Conservation (phyloP, 2,329 filamentous ascomycete species). For the Triangularia verruculosa region DNA sequence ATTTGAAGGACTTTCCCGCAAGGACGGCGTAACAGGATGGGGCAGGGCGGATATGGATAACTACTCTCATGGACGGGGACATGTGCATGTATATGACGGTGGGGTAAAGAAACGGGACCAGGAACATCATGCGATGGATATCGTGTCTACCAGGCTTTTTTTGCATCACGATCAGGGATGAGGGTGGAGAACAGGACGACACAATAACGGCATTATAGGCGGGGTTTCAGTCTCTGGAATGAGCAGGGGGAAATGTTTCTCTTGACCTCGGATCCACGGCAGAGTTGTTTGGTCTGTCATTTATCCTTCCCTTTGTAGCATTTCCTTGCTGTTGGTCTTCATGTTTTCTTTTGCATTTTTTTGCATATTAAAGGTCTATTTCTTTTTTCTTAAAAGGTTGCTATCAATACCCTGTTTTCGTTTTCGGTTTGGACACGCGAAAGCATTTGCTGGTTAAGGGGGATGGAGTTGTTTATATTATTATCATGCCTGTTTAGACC, state of each 20-base stretch:
- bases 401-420: constrained; percentile 5
- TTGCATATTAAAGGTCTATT: background rate
- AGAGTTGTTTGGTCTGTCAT: background rate
- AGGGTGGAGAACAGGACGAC: background rate
- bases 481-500: background rate
- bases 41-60: background rate
- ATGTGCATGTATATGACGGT: background rate
- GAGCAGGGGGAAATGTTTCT: background rate
- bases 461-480: background rate
- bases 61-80: background rate
- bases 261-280: background rate
- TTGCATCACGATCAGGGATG: background rate
- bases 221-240: background rate
- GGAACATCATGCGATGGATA: background rate
- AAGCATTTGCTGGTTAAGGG: background rate
- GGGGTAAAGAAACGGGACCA: background rate
- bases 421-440: background rate
- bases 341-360: background rate
- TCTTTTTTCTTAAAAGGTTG: background rate
- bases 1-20: constrained; percentile 28
- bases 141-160: background rate
- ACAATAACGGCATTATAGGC: background rate
- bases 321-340: background rate
- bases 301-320: background rate
- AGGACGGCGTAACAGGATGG: background rate